Evolutionary conservation across 2,329 filamentous ascomycete species (phyloP), one percentile per base, ranked within the genome.

Genomic region (Aspergillus felis): DNA sequence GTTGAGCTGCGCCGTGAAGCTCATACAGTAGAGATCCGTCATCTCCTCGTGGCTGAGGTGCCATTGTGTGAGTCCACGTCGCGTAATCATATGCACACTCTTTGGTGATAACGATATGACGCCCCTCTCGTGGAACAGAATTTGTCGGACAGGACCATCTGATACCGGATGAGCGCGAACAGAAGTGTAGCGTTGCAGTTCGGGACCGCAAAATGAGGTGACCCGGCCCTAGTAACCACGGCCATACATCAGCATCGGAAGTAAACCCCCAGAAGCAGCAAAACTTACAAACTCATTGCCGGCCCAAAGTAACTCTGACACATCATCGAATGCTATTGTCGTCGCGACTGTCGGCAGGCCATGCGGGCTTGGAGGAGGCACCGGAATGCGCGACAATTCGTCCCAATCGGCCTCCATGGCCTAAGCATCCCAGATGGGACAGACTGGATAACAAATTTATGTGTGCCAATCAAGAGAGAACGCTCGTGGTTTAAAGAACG

Each of bases 21-120:
- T 93, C 92, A 97, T 97, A 75, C 94, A 97, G 66, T 87, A 86
- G 62, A 99, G 79, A 69, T 97, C 91, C 62, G 83, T 86, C 88
- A 97, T 96, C 56, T 89, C 88, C 46, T 73, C 84, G 62, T 84
- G 92, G 81, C 82, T 84, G 60, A 97, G 81, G 74, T 97, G 92
- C 92, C 94, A 97, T 79, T 94, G 82, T 53, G 92, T 87, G 56
- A 90, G 78, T 2, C 94, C 94, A 61, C 90, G 85, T 55, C 94
- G 85, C 59, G 85, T 82, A n/a, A 92, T 87, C 82, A 97, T 91
- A 76, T 99, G 94, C 12, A 97, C 82, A 72, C 92, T 91, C 62
- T 86, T 87, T 38, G 88, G 82, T 3, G 92, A 91, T 52, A 99
- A 76, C n/a, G 87, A 89, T 54, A 99, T 84, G 46, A 99, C 85